phyloP scores from a whole-genome alignment of 2,329 filamentous ascomycete genomes.

The Pseudovirgaria hyperparasitica region DNA sequence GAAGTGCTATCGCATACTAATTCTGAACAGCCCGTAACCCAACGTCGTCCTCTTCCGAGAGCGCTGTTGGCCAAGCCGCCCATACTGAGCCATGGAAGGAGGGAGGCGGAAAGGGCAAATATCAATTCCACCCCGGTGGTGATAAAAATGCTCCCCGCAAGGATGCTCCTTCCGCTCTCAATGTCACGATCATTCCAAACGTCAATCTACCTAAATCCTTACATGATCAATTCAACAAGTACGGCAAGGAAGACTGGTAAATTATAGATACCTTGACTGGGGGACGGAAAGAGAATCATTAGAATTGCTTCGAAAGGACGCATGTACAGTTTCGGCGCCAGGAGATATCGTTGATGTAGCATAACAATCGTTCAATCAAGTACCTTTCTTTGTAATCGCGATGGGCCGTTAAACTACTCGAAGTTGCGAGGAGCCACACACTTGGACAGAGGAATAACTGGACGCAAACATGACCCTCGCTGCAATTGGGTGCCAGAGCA shows the following conservation, averaged over 20 bases:
- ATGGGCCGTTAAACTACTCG: no score
- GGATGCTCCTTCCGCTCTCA: conserved; percentile 89
- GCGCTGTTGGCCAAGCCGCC: conserved; percentile 57
- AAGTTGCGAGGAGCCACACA: no score
- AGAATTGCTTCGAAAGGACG: no score
- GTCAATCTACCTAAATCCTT: conserved; percentile 80
- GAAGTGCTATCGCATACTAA: neutral
- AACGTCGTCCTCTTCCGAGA: conserved; percentile 73
- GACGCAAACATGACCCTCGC: no score
- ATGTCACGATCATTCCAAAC: conserved; percentile 86
- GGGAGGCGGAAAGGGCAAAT: conserved; percentile 43
- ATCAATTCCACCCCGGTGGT: conserved; percentile 63
- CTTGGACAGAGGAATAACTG: no score
- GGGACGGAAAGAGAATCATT: no score
- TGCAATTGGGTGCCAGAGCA: no score
- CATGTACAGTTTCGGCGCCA: no score
- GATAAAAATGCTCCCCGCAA: conserved; percentile 62
- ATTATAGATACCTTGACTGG: conserved; percentile 1
- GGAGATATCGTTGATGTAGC: no score
- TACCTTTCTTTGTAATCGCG: no score
- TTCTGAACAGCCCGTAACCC: conserved; percentile 58
- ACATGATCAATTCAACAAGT: conserved; percentile 99
- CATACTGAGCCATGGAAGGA: conserved; percentile 88
- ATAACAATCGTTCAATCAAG: no score
- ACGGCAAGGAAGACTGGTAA: conserved; percentile 87